Evolutionary conservation across 805 yeast species (phyloP).

Genomic region (Komagataella phaffii): DNA sequence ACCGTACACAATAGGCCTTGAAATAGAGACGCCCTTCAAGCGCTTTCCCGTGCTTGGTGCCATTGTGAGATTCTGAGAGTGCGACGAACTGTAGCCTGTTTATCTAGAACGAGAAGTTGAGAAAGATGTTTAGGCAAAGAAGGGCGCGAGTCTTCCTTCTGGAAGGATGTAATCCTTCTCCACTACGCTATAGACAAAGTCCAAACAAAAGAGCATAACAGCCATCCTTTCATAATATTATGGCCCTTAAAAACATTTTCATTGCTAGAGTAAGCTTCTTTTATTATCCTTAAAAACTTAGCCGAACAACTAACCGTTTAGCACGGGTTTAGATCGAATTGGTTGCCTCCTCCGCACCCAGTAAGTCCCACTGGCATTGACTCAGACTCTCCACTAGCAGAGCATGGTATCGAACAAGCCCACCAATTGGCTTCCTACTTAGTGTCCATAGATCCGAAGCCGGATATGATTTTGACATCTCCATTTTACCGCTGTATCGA

Average conservation of each 20-base stretch:
- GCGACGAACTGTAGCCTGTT: neutral
- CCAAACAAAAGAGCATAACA: neutral
- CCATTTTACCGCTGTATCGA: slow-evolving; percentile 89
- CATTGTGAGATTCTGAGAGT: neutral
- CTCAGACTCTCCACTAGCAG: slow-evolving; percentile 80
- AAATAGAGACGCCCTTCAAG: slow-evolving; percentile 44
- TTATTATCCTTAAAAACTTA: neutral
- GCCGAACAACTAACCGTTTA: slow-evolving; percentile 3
- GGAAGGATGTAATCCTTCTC: neutral
- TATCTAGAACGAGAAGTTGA: neutral
- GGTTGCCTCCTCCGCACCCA: slow-evolving; percentile 66
- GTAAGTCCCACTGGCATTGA: slow-evolving; percentile 81
- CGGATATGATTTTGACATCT: slow-evolving; percentile 60
- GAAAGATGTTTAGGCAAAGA: neutral
- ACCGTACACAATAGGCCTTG: slow-evolving; percentile 74
- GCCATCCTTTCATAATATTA: slow-evolving; percentile 7
- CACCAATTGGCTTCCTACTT: slow-evolving; percentile 58
- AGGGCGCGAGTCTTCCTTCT: neutral
- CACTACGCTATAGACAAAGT: neutral
- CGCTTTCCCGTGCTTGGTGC: neutral
- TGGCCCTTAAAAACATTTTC: slow-evolving; percentile 46
- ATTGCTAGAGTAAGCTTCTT: slow-evolving; percentile 35
- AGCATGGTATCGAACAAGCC: slow-evolving; percentile 83
- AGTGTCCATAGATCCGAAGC: slow-evolving; percentile 33
- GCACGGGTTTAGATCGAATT: slow-evolving; percentile 87